Evolutionary conservation across 23 red algal genomes (phyloP), one percentile per base, ranked within the genome.

Genomic region (Gracilaria domingensis): DNA sequence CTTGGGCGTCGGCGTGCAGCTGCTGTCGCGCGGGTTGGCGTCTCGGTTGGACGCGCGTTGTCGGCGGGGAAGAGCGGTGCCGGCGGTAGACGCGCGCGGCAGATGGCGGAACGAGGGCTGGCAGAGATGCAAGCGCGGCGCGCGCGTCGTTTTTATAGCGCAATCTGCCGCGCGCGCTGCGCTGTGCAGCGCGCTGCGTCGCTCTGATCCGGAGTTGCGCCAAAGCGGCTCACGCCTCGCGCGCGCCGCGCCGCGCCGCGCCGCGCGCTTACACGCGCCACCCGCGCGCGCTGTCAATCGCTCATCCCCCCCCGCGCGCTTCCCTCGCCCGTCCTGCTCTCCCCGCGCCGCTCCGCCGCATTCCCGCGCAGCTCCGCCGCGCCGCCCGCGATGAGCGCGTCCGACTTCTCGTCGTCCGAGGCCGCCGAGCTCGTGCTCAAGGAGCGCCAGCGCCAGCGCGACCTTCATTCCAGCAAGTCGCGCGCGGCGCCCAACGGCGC

Each of bases 391-490:
- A 88, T 88, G 84, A 78, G 60, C 47, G 30, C 65, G 32, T 75
- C 84, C 71, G 87, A 90, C n/a, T 28, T 90, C 7, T 81, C 87
- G 20, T 66, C 87, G 12, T 90, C 87, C 17, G 51, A 90, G 16
- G 87, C 87, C 42, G 87, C 87, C 0, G 75, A 90, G 58, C 57
- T 90, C 18, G 87, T 90, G 9, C 57, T 90, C 8, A 48, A 81
- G 36, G 87, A 90, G 45, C 87, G 87, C 39, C 50, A 90, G n/a
- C 50, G 75, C 24, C 87, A 90, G 48, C 87, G 87, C 33, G 42
- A 48, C 40, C 38, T 62, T 20, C 45, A 87, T 18, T 35, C 80
- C 59, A 71, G 42, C 20, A 14, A 55, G n/a, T n/a, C n/a, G n/a
- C n/a, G n/a, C 34, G 25, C 87, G 51, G 24, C 59, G 21, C 4